Evolutionary conservation across 2,329 filamentous ascomycete species (phyloP), one percentile per base, ranked within the genome.

Genomic region (Apiospora sp.): DNA sequence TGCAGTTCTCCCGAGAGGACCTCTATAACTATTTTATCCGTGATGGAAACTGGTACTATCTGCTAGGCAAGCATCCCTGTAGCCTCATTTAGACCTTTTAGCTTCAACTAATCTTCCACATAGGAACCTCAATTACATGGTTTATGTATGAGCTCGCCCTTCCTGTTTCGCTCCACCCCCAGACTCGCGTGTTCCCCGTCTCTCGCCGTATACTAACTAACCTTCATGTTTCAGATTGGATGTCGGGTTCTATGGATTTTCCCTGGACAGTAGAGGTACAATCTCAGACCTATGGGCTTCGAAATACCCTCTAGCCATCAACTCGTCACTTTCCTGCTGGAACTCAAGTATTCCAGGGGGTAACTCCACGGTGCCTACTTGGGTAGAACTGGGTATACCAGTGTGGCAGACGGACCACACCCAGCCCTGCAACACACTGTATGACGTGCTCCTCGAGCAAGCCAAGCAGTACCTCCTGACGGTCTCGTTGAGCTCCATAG

Each of bases 201-300:
- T 22, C 16, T 30, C 14, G 7, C 3, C 30, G 12, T 30, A 48
- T 48, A 43, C 64, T 69, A 48, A 43, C 64, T 69, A 48, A 82
- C 24, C 22, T 22, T 13, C 44, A 19, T 68, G 3, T 43, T 46
- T 19, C n/a, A 81, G 16, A 82, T 82, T 90, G 14, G 88, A 90
- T 71, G 81, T 90, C n/a, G 86, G 86, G 19, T 90, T 89, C 74
- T 89, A 89, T 73, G 88, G 88, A 3, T 86, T 89, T 71, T 86
- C 86, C 4, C 81, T 89, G 6, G 86, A 86, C 68, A 86, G 86
- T 71, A 77, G 83, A 68, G 81, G 82, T 8, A 84, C 83, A 0
- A 77, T 86, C 2, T 81, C 83, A 30, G 84, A 84, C 61, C 80
- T 86, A 71, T 86, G 84, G 84, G 82, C 81, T 13, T 86, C 84